Evolutionary conservation across 306 rosid species (phyloP).

Genomic region (Erythrophleum fordii): DNA sequence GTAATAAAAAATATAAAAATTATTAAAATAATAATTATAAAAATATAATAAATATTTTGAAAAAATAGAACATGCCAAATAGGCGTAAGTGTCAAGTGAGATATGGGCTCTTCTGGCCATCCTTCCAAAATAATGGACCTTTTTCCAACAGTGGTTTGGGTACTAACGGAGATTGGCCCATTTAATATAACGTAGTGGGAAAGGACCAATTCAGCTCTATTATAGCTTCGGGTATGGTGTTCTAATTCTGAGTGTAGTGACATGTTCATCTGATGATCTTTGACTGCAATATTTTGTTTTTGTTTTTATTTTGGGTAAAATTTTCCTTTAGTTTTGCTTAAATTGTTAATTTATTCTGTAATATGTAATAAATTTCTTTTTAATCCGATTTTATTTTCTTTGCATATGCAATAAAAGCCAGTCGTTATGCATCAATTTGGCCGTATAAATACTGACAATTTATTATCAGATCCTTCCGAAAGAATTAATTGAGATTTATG

Average conservation of each 20-base stretch:
- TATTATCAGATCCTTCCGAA: too few species aligned
- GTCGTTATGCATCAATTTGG: neutral
- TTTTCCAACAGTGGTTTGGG: neutral
- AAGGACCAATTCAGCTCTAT: neutral
- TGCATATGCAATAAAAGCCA: too few species aligned
- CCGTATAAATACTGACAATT: neutral
- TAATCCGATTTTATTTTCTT: too few species aligned
- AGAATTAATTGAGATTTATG: neutral
- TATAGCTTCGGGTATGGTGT: too few species aligned
- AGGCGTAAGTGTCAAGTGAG: too few species aligned
- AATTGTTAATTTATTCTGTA: neutral
- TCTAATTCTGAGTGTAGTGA: too few species aligned
- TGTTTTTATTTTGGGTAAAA: too few species aligned
- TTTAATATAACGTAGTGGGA: neutral
- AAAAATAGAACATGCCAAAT: too few species aligned
- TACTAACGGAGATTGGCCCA: neutral
- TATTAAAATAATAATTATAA: too few species aligned
- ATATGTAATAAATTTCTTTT: neutral
- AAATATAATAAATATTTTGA: too few species aligned
- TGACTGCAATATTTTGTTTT: neutral
- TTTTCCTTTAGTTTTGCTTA: neutral
- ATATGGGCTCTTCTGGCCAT: too few species aligned
- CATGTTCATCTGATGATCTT: neutral
- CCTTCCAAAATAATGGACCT: neutral
- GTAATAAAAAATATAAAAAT: too few species aligned